Percentiles rank a stretch among this genome's conserved stretches.
phyloP scores from a whole-genome alignment of 352 stramenopile species.

The Globisporangium megalacanthum region DNA sequence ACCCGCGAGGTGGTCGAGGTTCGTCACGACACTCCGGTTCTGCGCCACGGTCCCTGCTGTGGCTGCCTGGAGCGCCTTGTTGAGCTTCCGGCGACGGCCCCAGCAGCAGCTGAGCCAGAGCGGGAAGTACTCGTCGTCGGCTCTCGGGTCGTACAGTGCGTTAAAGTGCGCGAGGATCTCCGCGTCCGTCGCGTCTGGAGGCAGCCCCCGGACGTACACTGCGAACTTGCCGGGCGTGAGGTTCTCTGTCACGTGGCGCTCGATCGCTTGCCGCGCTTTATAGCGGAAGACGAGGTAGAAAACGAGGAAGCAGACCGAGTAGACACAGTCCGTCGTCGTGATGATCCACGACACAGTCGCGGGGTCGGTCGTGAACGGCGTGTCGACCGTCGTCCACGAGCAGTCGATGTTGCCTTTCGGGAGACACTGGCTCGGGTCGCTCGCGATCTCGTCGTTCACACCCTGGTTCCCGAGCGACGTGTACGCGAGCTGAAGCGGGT shows the following conservation, averaged over 20 bases:
- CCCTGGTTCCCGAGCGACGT: slow-evolving; percentile 76
- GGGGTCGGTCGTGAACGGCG: slow-evolving; percentile 57
- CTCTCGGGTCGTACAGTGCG: slow-evolving; percentile 56
- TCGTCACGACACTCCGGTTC: slow-evolving; percentile 47
- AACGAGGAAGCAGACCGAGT: slow-evolving; percentile 65
- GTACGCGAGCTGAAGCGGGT: slow-evolving; percentile 68
- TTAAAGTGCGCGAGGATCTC: slow-evolving; percentile 82
- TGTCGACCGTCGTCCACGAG: slow-evolving; percentile 55
- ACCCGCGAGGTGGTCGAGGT: slow-evolving; percentile 57
- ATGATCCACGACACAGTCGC: slow-evolving; percentile 68
- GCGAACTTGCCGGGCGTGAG: slow-evolving; percentile 79
- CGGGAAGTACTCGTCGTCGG: slow-evolving; percentile 53
- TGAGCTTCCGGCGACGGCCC: slow-evolving; percentile 16
- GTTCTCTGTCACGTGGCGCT: slow-evolving; percentile 67
- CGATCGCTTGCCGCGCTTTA: slow-evolving; percentile 39
- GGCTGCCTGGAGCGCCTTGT: slow-evolving; percentile 14
- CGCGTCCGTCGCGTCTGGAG: slow-evolving; percentile 44
- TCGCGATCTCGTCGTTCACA: slow-evolving; percentile 49
- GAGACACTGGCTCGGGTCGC: slow-evolving; percentile 34
- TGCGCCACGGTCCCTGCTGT: slow-evolving; percentile 6
- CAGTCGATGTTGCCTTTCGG: slow-evolving; percentile 65
- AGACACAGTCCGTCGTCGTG: slow-evolving; percentile 50
- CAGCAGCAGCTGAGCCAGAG: slow-evolving; percentile 68
- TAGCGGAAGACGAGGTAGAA: slow-evolving; percentile 56
- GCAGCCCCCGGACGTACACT: slow-evolving; percentile 68